Base-by-base conservation (phyloP, 176 grass and related monocot genomes). In the Eleusine coracana region DNA sequence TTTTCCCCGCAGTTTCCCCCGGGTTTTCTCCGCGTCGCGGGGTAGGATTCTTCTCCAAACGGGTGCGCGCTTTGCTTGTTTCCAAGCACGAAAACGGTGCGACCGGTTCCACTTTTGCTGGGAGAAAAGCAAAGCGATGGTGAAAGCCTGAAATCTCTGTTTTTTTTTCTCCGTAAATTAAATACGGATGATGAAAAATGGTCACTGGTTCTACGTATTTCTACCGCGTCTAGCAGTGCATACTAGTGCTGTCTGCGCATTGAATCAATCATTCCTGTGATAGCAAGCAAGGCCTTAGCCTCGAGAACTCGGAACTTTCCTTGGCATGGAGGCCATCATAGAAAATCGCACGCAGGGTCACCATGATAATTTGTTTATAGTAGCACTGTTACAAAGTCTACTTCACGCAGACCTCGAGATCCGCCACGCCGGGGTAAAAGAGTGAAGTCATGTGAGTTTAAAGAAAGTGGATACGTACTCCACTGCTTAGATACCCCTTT, bases 1-100 rank as follows among this genome's bases (percentile, higher is more conserved):
- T 70, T 79, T 79, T 76, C 76, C 41, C 11, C 6, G 87, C 82
- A 80, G 76, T 40, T 85, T 84, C 82, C 42, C 51, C 51, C 13
- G 0, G 20, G 13, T 62, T 21, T 50, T 70, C 7, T 80, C 54
- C 82, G 51, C 62, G 76, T 84, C 1, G 59, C 68, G 3, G 48
- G 58, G 62, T 41, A 27, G 63, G 87, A 65, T 60, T 70, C 73
- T 71, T 50, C 41, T 3, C 34, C 77, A 50, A 50, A 50, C 48
- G 48, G 9, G 13, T 13, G 31, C 63, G 25, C 25, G 25, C 25
- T 25, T 17, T 25, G 77, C 29, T 59, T 20, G 64, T 37, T 52
- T 51, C 77, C 31, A 79, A 23, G 45, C 23, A 39, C 11, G 46
- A 48, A 23, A 27, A 13, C 46, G 8, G 8, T 9, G 66, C 61